Base-by-base conservation (phyloP, 176 grass and related monocot species). In the Thalia dealbata region DNA sequence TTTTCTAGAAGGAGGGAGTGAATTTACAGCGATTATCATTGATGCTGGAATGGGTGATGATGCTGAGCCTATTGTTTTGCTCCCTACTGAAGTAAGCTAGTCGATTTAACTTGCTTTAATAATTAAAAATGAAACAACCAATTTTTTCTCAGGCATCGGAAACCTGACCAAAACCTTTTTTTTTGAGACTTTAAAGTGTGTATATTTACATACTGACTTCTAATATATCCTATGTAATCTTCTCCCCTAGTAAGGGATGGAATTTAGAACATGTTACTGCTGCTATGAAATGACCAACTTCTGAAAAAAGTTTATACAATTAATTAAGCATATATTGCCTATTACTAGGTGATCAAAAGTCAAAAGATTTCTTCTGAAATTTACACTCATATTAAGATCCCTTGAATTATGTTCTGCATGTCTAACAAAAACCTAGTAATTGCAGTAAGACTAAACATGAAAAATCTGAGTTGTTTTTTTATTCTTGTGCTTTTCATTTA, bases 21-120 rank as follows among this genome's bases (percentile, higher is more conserved):
- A 97, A 61, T 97, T 97, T 81, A 92, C 87, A 73, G 85, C 93
- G 19, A 97, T 92, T 25, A 81, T 92, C 65, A 51, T 97, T 86
- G 89, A 97, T 88, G 84, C 75, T 52, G 89, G 92, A 22, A 69
- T 80, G 55, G 73, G 50, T 85, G 80, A 70, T 84, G 81, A 87
- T 27, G 60, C 75, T 64, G 75, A 82, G 28, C 93, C 89, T 81
- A 46, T 97, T 73, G 89, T 86, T 83, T 76, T 97, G 50, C 87
- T 97, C 73, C 93, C 93, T 64, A 97, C 89, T 46, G 87, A 97
- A 81, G 84, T 93, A 88, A 67, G 80, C 64, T 60, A 22, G 25
- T 69, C 10, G 21, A 59, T 44, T 10, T 64, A 60, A 6, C 28
- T 75, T 79, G 48, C 54, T 52, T 28, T 67, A 26, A 42, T 18